These are phyloP conservation scores for Podosphaera fusca DNA, from an alignment of 2,329 filamentous ascomycete species.

Conservation along the genomic window DNA sequence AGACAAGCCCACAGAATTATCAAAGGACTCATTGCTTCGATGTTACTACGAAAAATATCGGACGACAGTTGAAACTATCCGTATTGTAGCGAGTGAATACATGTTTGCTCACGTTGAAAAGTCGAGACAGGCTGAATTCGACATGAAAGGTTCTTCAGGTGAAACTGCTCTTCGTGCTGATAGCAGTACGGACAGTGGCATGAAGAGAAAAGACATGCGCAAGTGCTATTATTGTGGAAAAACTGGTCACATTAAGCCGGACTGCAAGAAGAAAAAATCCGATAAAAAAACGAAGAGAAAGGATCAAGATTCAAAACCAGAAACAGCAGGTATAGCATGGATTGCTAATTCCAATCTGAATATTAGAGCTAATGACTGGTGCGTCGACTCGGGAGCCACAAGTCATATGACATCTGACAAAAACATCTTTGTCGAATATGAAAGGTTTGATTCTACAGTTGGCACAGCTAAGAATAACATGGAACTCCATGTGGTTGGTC, in stretches of 20 bases:
- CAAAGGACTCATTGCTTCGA: too few species aligned
- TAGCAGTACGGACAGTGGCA: neutral
- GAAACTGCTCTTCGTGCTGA: neutral
- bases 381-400: neutral
- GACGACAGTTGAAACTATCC: too few species aligned
- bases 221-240: neutral
- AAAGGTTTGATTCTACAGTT: neutral
- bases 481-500: neutral
- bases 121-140: neutral
- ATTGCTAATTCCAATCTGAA: too few species aligned
- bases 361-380: neutral
- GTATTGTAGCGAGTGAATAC: too few species aligned
- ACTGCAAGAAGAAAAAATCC: neutral
- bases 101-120: too few species aligned
- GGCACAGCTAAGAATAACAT: neutral
- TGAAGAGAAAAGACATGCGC: too few species aligned
- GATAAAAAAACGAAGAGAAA: neutral
- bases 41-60: too few species aligned
- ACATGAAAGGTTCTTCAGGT: neutral
- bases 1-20: too few species aligned
- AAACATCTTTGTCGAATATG: neutral
- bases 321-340: too few species aligned
- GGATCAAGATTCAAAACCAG: neutral
- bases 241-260: neutral
- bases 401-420: neutral